Evolutionary conservation across 805 yeast genomes (phyloP).

Genomic region (Teunomyces aglyptinius): DNA sequence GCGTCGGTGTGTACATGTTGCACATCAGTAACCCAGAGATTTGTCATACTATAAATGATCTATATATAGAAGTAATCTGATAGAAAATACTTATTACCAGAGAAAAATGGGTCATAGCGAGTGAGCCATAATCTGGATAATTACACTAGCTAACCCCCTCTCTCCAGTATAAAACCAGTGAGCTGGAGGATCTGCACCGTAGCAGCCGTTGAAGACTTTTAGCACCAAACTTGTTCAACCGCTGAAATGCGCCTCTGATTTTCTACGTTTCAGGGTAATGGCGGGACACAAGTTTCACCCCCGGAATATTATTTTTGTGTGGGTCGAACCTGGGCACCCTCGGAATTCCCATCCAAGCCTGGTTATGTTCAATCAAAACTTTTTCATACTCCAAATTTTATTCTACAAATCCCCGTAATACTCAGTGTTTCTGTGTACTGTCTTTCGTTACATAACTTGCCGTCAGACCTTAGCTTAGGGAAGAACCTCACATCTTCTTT

Average conservation of each 20-base stretch:
- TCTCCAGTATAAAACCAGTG: not conserved
- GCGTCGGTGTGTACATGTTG: not conserved
- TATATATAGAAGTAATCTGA: not conserved
- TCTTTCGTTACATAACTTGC: not conserved
- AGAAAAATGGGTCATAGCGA: not conserved
- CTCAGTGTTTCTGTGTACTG: not conserved
- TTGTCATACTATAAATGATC: not conserved
- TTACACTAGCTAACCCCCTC: not conserved
- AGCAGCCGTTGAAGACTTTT: not conserved
- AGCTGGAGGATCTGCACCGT: not conserved
- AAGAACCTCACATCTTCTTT: not conserved
- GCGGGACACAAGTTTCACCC: not conserved
- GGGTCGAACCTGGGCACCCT: not conserved
- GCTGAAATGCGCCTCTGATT: not conserved
- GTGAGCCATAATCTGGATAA: not conserved
- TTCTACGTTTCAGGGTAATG: not conserved
- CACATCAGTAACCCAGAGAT: not conserved
- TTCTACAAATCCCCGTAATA: not conserved
- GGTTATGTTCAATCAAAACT: constrained; percentile 4
- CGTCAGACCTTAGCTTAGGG: not conserved
- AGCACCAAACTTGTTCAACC: not conserved
- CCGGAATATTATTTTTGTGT: not conserved
- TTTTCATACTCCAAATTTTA: constrained; percentile 4
- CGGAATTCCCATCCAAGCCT: constrained; percentile 2
- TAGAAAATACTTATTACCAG: not conserved